A percentile compares a stretch with the other conserved stretches of the same genome.
Conservation (phyloP, 2,329 filamentous ascomycete genomes). For the Daldinia sp. region DNA sequence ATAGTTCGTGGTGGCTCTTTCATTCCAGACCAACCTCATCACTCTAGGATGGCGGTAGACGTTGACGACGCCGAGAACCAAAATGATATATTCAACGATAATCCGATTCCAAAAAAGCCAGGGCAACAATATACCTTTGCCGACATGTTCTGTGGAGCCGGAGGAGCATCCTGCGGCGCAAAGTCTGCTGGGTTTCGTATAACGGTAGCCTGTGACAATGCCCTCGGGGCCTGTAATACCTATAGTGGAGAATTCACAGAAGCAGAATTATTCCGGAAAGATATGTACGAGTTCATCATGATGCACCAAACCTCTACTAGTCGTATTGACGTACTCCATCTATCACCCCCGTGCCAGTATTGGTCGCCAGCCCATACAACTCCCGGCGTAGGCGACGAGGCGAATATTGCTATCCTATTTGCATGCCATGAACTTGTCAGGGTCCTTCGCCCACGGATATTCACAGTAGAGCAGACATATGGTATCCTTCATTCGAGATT, state of each 20-base stretch:
- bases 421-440: slow-evolving; percentile 64
- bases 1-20: slow-evolving; percentile 42
- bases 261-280: slow-evolving; percentile 56
- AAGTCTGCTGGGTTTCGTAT: slow-evolving; percentile 61
- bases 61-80: slow-evolving; percentile 32
- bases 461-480: slow-evolving; percentile 82
- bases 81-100: neutral
- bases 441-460: slow-evolving; percentile 68
- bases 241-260: slow-evolving; percentile 67
- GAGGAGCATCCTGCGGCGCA: slow-evolving; percentile 67
- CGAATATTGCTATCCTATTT: slow-evolving; percentile 69
- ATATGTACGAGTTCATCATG: slow-evolving; percentile 60
- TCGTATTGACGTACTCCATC: slow-evolving; percentile 73
- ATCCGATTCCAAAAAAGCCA: slow-evolving; percentile 33
- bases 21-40: slow-evolving; percentile 18
- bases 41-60: slow-evolving; percentile 24
- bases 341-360: slow-evolving; percentile 80
- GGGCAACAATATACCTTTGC: slow-evolving; percentile 62
- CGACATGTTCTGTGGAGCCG: slow-evolving; percentile 70
- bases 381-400: slow-evolving; percentile 66
- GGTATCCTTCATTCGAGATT: slow-evolving; percentile 67
- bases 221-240: slow-evolving; percentile 62
- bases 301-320: slow-evolving; percentile 41
- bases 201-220: slow-evolving; percentile 70
- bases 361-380: slow-evolving; percentile 77